Percentiles rank a stretch among this genome's conserved stretches.
phyloP scores from a whole-genome alignment of 768 basidiomycete genomes.

The Pluteus cervinus region DNA sequence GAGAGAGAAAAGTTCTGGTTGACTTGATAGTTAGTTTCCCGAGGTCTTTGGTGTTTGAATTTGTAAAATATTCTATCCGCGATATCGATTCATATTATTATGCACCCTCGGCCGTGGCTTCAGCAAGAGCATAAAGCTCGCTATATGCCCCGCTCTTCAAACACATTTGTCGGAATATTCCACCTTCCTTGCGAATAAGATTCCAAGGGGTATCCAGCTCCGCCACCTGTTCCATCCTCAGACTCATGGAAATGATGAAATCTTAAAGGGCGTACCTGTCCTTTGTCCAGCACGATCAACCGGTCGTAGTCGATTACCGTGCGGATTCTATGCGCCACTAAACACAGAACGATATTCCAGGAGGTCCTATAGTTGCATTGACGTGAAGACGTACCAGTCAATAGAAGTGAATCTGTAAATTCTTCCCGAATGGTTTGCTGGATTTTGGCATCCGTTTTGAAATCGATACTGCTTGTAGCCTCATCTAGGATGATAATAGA shows the following conservation, averaged over 20 bases:
- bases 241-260: not conserved
- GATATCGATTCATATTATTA: no score
- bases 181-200: constrained; percentile 54
- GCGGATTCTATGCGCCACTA: constrained; percentile 68
- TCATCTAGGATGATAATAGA: constrained; percentile 77
- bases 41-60: no score
- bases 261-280: constrained; percentile 28
- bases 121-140: constrained; percentile 56
- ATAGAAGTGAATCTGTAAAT: constrained; percentile 65
- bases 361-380: not conserved
- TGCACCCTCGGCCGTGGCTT: constrained; percentile 28
- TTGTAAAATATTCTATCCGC: no score
- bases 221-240: constrained; percentile 29
- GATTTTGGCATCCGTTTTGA: constrained; percentile 86
- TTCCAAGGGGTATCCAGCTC: constrained; percentile 73
- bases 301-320: constrained; percentile 81
- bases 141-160: constrained; percentile 60
- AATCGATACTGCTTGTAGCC: constrained; percentile 83
- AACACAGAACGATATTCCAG: constrained; percentile 5
- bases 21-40: no score
- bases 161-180: constrained; percentile 67
- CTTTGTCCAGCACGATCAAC: constrained; percentile 75
- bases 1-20: no score
- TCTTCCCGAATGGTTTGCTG: constrained; percentile 84
- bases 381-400: constrained; percentile 51